phyloP scores from a whole-genome alignment of 768 basidiomycete genomes.

The Rhodocollybia butyracea region DNA sequence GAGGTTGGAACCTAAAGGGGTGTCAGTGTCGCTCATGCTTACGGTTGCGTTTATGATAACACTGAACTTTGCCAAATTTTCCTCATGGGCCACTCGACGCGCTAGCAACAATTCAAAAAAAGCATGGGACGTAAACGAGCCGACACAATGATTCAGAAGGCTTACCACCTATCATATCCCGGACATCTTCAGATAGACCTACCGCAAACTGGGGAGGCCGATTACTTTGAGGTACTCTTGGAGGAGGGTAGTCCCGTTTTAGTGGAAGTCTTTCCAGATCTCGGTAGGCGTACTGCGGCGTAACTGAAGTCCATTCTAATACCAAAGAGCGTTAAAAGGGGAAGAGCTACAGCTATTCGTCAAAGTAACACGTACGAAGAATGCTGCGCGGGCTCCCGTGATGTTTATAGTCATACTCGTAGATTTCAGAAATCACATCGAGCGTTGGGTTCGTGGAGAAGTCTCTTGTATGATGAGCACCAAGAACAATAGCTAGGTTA shows the following conservation, averaged over 20 bases:
- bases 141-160: neutral
- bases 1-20: neutral
- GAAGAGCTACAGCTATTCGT: neutral
- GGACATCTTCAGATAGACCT: neutral
- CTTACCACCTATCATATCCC: neutral
- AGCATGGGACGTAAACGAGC: neutral
- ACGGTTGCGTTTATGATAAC: no score
- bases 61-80: neutral
- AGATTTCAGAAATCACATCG: neutral
- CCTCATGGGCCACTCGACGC: neutral
- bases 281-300: no score
- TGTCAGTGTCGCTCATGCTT: no score
- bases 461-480: slow-evolving; percentile 1
- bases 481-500: neutral
- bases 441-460: neutral
- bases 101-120: neutral
- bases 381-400: neutral
- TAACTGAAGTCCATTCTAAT: neutral
- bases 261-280: no score
- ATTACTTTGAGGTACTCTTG: no score
- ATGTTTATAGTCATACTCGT: neutral
- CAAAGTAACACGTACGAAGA: neutral
- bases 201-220: no score
- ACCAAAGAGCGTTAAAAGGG: neutral
- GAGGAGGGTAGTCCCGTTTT: no score